Base-by-base conservation (phyloP, 306 rosid genomes). In the Cucurbita moschata region DNA sequence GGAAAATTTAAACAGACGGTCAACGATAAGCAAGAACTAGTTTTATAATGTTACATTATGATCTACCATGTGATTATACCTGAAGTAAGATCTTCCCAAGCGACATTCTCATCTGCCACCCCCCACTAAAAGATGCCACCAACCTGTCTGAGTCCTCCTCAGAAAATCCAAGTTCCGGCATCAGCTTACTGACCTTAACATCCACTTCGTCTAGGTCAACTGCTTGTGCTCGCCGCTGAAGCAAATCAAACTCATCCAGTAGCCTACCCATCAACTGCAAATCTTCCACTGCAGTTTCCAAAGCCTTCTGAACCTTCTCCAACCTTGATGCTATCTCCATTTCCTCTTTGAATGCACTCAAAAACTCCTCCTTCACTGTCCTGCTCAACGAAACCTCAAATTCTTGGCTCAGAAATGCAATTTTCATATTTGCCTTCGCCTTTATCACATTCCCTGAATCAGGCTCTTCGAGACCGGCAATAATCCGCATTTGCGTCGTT, bases 91-190 rank as follows among this genome's bases (percentile, higher is more conserved):
- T 90, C 86, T 94, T 94, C 42, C 98, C 98, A 19, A 90, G 97
- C n/a, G 90, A 94, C 98, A 94, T 90, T 77, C 98, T 90, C 98
- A 90, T 94, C 82, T 94, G 97, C 98, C 98, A 94, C 3, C 98
- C 98, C 56, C 98, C 71, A 76, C 98, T 94, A 79, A 94, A 94
- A 30, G 98, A 94, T 0, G 98, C 97, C 56, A 94, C 95, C 84
- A 90, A 66, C 81, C 97, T 90, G 76, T 90, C 92, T 3, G 96
- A 84, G 77, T 94, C 98, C 83, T 94, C 97, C 0, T 87, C 46
- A 16, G 86, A 44, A 83, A 90, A 94, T 62, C 98, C 97, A 49
- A 94, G 94, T 40, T 94, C 97, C 4, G 97, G 95, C 89, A 94
- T 77, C 90, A 94, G 74, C 75, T 87, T 94, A 77, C 88, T 89